Percentiles rank a stretch among this genome's conserved stretches.
phyloP scores from a whole-genome alignment of 495 filamentous ascomycete species.

The Usnea hakonensis region DNA sequence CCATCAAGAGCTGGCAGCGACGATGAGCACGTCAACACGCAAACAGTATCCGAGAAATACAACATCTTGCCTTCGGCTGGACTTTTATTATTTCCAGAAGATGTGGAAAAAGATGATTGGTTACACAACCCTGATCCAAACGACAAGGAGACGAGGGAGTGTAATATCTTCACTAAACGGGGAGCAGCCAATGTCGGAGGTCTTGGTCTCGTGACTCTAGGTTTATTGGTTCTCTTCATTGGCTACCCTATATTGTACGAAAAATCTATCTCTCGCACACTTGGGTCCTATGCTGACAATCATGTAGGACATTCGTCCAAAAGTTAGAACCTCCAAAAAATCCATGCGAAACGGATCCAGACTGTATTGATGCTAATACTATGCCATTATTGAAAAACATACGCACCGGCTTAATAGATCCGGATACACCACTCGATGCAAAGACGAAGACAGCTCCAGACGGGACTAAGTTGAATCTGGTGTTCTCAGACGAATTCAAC shows the following conservation, averaged over 20 bases:
- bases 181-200: slow-evolving; percentile 63
- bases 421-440: slow-evolving; percentile 58
- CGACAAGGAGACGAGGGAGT: slow-evolving; percentile 55
- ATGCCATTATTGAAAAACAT: slow-evolving; percentile 52
- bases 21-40: slow-evolving; percentile 61
- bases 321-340: slow-evolving; percentile 24
- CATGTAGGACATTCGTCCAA: slow-evolving; percentile 49
- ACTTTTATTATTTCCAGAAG: slow-evolving; percentile 62
- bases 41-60: slow-evolving; percentile 72
- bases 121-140: slow-evolving; percentile 65
- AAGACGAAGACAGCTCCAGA: slow-evolving; percentile 48
- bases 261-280: slow-evolving; percentile 7
- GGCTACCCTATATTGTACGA: slow-evolving; percentile 67
- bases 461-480: slow-evolving; percentile 57
- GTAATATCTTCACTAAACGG: slow-evolving; percentile 60
- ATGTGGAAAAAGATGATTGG: slow-evolving; percentile 72
- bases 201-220: slow-evolving; percentile 51
- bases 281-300: slow-evolving; percentile 12
- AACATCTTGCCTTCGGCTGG: slow-evolving; percentile 68
- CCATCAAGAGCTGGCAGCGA: slow-evolving; percentile 57
- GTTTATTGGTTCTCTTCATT: slow-evolving; percentile 61
- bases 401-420: slow-evolving; percentile 57
- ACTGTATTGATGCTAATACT: slow-evolving; percentile 53
- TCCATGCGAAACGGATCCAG: slow-evolving; percentile 36
- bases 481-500: slow-evolving; percentile 79